Evolutionary conservation across 768 basidiomycete genomes (phyloP).

Genomic region (Leccinum broughii): DNA sequence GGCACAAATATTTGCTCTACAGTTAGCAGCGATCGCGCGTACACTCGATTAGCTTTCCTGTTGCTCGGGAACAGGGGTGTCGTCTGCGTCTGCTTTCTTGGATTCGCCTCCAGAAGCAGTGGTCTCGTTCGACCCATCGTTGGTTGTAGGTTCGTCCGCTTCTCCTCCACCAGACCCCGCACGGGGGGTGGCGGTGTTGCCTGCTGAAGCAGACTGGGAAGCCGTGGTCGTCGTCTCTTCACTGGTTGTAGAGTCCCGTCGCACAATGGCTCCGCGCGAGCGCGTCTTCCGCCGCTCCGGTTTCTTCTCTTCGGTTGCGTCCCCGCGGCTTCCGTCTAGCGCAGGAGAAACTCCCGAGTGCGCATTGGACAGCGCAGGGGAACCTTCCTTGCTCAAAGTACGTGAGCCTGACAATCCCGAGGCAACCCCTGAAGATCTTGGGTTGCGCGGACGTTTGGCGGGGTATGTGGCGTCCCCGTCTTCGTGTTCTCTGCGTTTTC

Average conservation of each 20-base stretch:
- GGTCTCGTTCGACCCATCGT: slow-evolving; percentile 6
- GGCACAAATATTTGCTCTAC: too few relatives aligned
- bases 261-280: slow-evolving; percentile 40
- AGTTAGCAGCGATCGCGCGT: neutral
- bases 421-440: slow-evolving; percentile 39
- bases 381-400: slow-evolving; percentile 40
- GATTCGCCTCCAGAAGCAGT: slow-evolving; percentile 3
- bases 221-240: slow-evolving; percentile 43
- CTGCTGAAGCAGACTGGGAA: slow-evolving; percentile 35
- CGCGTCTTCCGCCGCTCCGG: slow-evolving; percentile 50
- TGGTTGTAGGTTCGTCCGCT: slow-evolving; percentile 11
- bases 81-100: slow-evolving; percentile 4
- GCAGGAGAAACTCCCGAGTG: slow-evolving; percentile 26
- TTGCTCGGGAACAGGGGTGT: neutral
- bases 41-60: slow-evolving; percentile 5
- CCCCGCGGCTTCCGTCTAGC: slow-evolving; percentile 16
- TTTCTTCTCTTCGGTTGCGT: slow-evolving; percentile 22
- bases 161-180: slow-evolving; percentile 22
- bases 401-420: slow-evolving; percentile 17
- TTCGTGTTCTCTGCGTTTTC: slow-evolving; percentile 60
- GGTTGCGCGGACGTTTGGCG: slow-evolving; percentile 62
- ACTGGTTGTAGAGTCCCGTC: slow-evolving; percentile 54
- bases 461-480: slow-evolving; percentile 70
- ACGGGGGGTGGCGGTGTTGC: slow-evolving; percentile 8
- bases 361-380: slow-evolving; percentile 36